phyloP scores from a whole-genome alignment of 78 protist genomes.

The Cavenderia fasciculata region DNA sequence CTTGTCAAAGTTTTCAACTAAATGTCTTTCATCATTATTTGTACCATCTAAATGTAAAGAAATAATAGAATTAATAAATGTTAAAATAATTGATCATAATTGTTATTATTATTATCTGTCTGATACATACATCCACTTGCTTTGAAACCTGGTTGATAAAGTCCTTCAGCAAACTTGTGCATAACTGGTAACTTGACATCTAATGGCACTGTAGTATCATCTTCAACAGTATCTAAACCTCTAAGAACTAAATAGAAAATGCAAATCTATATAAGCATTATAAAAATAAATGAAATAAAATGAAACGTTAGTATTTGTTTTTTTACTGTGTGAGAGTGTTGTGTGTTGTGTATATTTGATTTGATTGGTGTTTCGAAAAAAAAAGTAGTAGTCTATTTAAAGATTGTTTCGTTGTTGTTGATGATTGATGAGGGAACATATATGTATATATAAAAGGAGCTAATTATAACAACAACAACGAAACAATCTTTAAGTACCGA shows the following conservation, averaged over 20 bases:
- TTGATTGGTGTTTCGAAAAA: too few relatives aligned
- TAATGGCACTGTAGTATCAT: slow-evolving; percentile 86
- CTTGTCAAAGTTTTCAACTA: slow-evolving; percentile 77
- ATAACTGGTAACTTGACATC: slow-evolving; percentile 68
- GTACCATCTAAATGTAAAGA: slow-evolving; percentile 40
- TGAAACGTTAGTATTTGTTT: background rate
- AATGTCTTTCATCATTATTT: slow-evolving; percentile 82
- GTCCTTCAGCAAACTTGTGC: slow-evolving; percentile 20
- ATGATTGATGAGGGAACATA: too few relatives aligned
- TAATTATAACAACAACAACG: background rate
- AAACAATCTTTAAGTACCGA: too few relatives aligned
- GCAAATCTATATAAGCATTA: slow-evolving; percentile 71
- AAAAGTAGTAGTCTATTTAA: too few relatives aligned
- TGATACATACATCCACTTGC: slow-evolving; percentile 66
- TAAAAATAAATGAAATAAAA: background rate
- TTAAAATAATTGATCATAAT: background rate
- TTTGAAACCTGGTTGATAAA: slow-evolving; percentile 56
- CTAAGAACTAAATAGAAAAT: slow-evolving; percentile 96
- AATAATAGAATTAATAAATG: background rate
- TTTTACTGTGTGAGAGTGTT: background rate
- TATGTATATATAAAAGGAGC: too few relatives aligned
- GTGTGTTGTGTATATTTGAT: background rate
- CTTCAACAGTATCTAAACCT: slow-evolving; percentile 97
- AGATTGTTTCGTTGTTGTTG: too few relatives aligned
- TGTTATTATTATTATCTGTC: slow-evolving; percentile 15